Evolutionary conservation across 805 yeast species (phyloP).

Genomic region (Metschnikowia baotianmanensis): DNA sequence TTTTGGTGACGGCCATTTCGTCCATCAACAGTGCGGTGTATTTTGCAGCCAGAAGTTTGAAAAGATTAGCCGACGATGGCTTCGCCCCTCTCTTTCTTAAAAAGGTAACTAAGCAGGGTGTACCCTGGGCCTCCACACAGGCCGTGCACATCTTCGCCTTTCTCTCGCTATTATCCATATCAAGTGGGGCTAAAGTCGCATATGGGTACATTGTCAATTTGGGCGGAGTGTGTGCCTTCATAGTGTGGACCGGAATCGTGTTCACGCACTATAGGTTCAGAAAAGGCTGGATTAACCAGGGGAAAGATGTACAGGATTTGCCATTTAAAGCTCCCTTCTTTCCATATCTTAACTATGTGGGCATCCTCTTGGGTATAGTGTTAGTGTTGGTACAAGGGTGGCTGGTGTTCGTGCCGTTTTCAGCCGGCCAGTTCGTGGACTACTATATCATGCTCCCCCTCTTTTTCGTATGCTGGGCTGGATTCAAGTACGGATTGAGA

Average conservation of each 20-base stretch:
- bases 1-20: conserved; percentile 13
- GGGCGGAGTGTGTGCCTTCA: conserved; percentile 22
- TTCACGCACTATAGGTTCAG: conserved; percentile 21
- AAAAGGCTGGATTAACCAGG: conserved; percentile 22
- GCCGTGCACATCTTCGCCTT: conserved; percentile 20
- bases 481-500: conserved; percentile 5
- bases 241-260: conserved; percentile 24
- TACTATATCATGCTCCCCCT: conserved; percentile 20
- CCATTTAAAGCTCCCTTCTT: conserved; percentile 19
- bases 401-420: conserved; percentile 23
- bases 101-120: conserved; percentile 13
- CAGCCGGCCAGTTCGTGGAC: conserved; percentile 22
- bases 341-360: conserved; percentile 19
- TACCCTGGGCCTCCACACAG: conserved; percentile 15
- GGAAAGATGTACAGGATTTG: conserved; percentile 14
- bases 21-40: conserved; percentile 16
- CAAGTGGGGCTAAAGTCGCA: conserved; percentile 19
- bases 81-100: conserved; percentile 12
- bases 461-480: conserved; percentile 8
- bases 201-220: conserved; percentile 21
- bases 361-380: conserved; percentile 17
- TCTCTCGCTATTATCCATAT: conserved; percentile 20
- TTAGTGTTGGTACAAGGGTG: conserved; percentile 24
- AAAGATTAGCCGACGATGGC: conserved; percentile 13
- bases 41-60: conserved; percentile 10